These are phyloP conservation scores for Cyberlindnera meyerae DNA, from an alignment of 805 yeast species.

Conservation along the genomic window DNA sequence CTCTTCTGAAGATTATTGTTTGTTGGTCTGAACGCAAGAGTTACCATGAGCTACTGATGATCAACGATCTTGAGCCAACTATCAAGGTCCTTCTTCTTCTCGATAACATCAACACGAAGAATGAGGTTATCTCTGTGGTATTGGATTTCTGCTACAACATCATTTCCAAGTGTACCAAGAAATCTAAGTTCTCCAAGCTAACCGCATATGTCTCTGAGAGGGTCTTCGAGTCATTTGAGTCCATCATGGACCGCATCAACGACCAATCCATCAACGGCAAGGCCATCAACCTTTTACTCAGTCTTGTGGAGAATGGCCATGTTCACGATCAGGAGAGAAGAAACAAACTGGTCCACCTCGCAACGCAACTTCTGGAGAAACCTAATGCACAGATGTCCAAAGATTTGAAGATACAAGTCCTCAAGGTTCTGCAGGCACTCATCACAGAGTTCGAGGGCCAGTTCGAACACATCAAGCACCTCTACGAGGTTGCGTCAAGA, in stretches of 20 bases:
- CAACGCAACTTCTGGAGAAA: slow-evolving; percentile 56
- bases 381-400: slow-evolving; percentile 47
- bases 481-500: slow-evolving; percentile 48
- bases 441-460: slow-evolving; percentile 49
- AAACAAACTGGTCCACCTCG: slow-evolving; percentile 47
- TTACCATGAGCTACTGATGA: slow-evolving; percentile 46
- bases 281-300: slow-evolving; percentile 45
- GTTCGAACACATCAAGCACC: slow-evolving; percentile 43
- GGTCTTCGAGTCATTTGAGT: slow-evolving; percentile 48
- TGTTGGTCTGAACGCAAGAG: slow-evolving; percentile 48
- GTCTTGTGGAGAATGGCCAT: slow-evolving; percentile 53
- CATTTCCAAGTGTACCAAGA: slow-evolving; percentile 35
- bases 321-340: slow-evolving; percentile 53
- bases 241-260: slow-evolving; percentile 34
- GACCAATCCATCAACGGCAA: slow-evolving; percentile 44
- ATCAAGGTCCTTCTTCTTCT: slow-evolving; percentile 52
- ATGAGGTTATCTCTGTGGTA: slow-evolving; percentile 52
- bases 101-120: slow-evolving; percentile 55
- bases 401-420: slow-evolving; percentile 49
- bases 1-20: slow-evolving; percentile 61
- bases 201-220: slow-evolving; percentile 55
- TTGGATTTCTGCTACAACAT: slow-evolving; percentile 50
- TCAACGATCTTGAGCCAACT: slow-evolving; percentile 52
- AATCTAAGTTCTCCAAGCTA: slow-evolving; percentile 42
- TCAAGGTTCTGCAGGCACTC: slow-evolving; percentile 52